Evolutionary conservation across 1,284 basidiomycete genomes (phyloP).

Genomic region (Phenoliferia sp.): DNA sequence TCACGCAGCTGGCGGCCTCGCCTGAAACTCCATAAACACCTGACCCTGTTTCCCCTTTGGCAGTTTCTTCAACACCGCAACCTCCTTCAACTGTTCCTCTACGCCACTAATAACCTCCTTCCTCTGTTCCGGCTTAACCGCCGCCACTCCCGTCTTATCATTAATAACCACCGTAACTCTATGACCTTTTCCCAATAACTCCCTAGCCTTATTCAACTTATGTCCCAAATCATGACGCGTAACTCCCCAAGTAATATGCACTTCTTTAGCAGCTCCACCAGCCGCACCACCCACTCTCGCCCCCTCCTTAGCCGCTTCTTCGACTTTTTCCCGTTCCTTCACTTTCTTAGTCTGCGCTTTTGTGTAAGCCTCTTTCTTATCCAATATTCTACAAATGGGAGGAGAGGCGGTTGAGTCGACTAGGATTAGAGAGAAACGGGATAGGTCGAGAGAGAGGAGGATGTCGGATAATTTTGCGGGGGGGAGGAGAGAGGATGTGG

Average conservation of each 20-base stretch:
- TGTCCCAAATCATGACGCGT: conserved; percentile 58
- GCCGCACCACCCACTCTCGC: background rate
- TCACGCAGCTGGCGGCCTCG: too few relatives aligned
- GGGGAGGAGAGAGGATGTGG: conserved; percentile 14
- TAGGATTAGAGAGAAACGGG: conserved; percentile 22
- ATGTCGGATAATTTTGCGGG: conserved; percentile 17
- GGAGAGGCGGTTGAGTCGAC: conserved; percentile 22
- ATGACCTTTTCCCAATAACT: conserved; percentile 58
- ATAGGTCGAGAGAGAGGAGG: conserved; percentile 23
- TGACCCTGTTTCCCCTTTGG: background rate
- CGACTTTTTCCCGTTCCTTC: conserved; percentile 6
- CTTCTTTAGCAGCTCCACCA: conserved; percentile 52
- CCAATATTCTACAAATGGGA: conserved; percentile 43
- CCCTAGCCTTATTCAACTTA: conserved; percentile 59
- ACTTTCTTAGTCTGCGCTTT: conserved; percentile 37
- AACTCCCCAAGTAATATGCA: conserved; percentile 67
- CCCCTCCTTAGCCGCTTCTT: background rate
- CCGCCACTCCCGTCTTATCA: conserved; percentile 17
- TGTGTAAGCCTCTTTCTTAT: conserved; percentile 42
- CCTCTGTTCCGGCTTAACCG: conserved; percentile 5
- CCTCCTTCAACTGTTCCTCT: conserved; percentile 8
- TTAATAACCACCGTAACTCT: conserved; percentile 54
- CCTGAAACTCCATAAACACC: background rate
- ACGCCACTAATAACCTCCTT: conserved; percentile 7
- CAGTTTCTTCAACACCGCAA: conserved; percentile 2